Evolutionary conservation across 1,284 basidiomycete genomes (phyloP).

Genomic region (Wolfiporia cocos): DNA sequence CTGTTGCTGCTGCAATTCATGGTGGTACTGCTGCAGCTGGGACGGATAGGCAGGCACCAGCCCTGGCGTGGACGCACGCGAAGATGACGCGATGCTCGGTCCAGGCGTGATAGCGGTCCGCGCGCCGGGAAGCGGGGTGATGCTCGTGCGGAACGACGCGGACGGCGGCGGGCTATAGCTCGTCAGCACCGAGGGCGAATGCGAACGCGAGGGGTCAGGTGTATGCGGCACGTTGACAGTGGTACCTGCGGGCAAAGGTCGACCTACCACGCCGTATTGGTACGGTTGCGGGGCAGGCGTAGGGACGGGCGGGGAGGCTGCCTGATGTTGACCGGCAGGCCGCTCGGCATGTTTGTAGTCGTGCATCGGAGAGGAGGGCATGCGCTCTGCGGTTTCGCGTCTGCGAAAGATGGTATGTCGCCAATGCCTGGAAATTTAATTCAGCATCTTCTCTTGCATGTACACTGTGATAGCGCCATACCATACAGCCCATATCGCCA

Average conservation of each 20-base stretch:
- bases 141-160: background rate
- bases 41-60: slow-evolving; percentile 1
- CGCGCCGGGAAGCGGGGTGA: slow-evolving; percentile 4
- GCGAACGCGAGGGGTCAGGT: slow-evolving; percentile 11
- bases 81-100: slow-evolving; percentile 8
- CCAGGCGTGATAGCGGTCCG: slow-evolving; percentile 7
- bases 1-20: slow-evolving; percentile 3
- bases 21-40: slow-evolving; percentile 4
- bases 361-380: slow-evolving; percentile 1
- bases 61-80: slow-evolving; percentile 14
- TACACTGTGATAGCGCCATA: slow-evolving; percentile 8
- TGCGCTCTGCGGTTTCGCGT: slow-evolving; percentile 5
- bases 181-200: slow-evolving; percentile 7
- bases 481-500: slow-evolving; percentile 20
- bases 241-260: slow-evolving; percentile 12
- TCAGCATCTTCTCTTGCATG: no score
- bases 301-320: slow-evolving; percentile 7
- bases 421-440: slow-evolving; percentile 9
- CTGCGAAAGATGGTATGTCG: slow-evolving; percentile 7
- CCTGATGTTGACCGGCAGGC: background rate
- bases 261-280: slow-evolving; percentile 23
- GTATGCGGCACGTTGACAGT: slow-evolving; percentile 8
- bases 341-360: slow-evolving; percentile 10
- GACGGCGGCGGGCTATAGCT: slow-evolving; percentile 7
- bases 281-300: slow-evolving; percentile 21